Evolutionary conservation across 163 green algal species (phyloP), one percentile per base, ranked within the genome.

Genomic region (Volvox carteri): DNA sequence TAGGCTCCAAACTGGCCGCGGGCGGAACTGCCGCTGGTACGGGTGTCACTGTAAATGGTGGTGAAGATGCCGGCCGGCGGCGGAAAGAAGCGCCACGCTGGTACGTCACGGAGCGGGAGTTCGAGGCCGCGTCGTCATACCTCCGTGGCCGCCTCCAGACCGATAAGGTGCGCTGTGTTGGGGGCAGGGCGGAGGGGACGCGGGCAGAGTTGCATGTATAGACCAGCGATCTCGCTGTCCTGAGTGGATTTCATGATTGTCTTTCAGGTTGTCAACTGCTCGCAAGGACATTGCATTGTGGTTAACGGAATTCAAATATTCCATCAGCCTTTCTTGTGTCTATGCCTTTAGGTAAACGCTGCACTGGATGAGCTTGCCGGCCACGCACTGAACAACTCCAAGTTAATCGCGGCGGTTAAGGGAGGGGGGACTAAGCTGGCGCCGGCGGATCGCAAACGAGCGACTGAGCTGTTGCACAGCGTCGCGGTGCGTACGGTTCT

Each of bases 301-400:
- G n/a, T n/a, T n/a, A n/a, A n/a, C n/a, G n/a, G n/a, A n/a, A n/a
- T n/a, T n/a, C n/a, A n/a, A n/a, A n/a, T n/a, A n/a, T n/a, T n/a
- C n/a, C n/a, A n/a, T n/a, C n/a, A n/a, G n/a, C 60, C 60, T 72
- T 72, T 72, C 12, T 37, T 35, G 14, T 35, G 60, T 23, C 48
- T 39, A 72, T 37, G 60, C 42, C 37, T n/a, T n/a, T n/a, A 95
- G 92, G 90, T 96, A 11, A 98, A 98, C 79, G 91, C 93, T 6
- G 95, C 95, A 0, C n/a, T 98, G n/a, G 95, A 97, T 50, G 95
- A 98, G 80, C 50, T 95, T 41, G 94, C 93, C 1, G 84, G 21
- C 18, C 85, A 93, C 60, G 92, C 94, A 25, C 90, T 95, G 60
- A 85, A 84, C 12, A 96, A 92, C 28, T 41, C 60, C 1, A 87